Conservation (phyloP, 371 early-diverging fungal species). For the Mucor saturninus region DNA sequence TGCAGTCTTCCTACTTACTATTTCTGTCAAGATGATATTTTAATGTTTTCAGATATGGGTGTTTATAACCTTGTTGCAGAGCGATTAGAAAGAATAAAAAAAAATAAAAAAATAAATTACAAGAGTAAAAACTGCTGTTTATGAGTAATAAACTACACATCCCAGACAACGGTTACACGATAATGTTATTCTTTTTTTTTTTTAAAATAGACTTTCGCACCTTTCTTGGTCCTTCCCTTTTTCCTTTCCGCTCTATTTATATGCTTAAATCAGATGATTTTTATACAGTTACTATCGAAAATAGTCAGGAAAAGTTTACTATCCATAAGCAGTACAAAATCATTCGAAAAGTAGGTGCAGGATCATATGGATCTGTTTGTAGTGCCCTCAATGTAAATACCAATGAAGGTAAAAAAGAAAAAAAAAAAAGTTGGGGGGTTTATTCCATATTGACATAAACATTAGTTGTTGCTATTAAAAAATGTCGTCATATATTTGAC, state of each 20-base stretch:
- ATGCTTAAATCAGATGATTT: conserved; percentile 24
- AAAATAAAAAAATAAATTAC: no score
- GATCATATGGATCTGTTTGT: conserved; percentile 92
- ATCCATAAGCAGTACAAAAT: conserved; percentile 74
- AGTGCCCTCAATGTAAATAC: conserved; percentile 46
- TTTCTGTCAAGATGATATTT: no score
- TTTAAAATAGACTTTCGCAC: conserved; percentile 4
- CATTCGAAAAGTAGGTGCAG: conserved; percentile 85
- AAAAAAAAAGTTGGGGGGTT: neutral
- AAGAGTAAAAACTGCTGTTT: no score
- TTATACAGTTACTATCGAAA: conserved; percentile 43
- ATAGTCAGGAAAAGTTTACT: conserved; percentile 57
- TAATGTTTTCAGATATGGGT: no score
- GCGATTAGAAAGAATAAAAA: no score
- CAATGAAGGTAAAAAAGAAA: conserved; percentile 32
- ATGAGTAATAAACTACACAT: neutral
- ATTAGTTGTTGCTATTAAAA: conserved; percentile 78
- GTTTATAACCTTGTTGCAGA: no score
- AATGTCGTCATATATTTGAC: conserved; percentile 72
- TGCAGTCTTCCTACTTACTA: neutral
- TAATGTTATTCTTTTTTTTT: neutral
- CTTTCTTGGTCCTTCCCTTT: conserved; percentile 2
- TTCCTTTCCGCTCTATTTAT: neutral
- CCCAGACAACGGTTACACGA: neutral
- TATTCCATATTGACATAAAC: neutral